Evolutionary conservation across 2,329 filamentous ascomycete genomes (phyloP).

Genomic region (Microsporum ferrugineum): DNA sequence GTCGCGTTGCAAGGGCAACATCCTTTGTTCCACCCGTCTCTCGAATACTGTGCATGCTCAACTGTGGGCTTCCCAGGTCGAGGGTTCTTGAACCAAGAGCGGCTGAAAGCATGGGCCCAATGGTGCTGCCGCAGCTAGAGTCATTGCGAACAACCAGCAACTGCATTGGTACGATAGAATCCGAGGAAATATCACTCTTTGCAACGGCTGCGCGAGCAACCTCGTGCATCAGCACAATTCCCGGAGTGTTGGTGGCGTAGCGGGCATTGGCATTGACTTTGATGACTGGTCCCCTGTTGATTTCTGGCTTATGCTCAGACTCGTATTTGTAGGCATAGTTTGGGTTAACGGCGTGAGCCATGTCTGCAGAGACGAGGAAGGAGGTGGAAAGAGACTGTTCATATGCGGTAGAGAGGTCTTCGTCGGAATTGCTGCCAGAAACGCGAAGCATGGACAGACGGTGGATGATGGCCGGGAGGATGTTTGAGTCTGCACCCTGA

Average conservation of each 20-base stretch:
- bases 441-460: constrained; percentile 71
- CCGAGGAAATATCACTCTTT: constrained; percentile 35
- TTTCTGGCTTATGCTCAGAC: constrained; percentile 75
- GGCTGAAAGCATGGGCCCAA: constrained; percentile 90
- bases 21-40: constrained; percentile 85
- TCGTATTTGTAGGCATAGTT: constrained; percentile 94
- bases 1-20: constrained; percentile 69
- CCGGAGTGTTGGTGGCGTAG: constrained; percentile 92
- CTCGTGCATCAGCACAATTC: constrained; percentile 86
- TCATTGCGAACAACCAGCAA: constrained; percentile 95
- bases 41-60: constrained; percentile 94
- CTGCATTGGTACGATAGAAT: constrained; percentile 68
- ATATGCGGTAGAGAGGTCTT: constrained; percentile 63
- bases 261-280: constrained; percentile 97
- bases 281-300: constrained; percentile 94
- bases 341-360: constrained; percentile 92
- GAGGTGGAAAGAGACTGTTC: constrained; percentile 86
- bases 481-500: constrained; percentile 86
- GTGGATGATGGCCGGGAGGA: constrained; percentile 75
- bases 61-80: constrained; percentile 84
- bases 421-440: constrained; percentile 38
- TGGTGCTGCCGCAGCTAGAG: constrained; percentile 86
- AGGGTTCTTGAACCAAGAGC: constrained; percentile 77
- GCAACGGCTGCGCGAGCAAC: constrained; percentile 49
- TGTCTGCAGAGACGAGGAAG: constrained; percentile 91